Evolutionary conservation across 179 eudicot species (phyloP), one percentile per base, ranked within the genome.

Genomic region (Dionaea muscipula): DNA sequence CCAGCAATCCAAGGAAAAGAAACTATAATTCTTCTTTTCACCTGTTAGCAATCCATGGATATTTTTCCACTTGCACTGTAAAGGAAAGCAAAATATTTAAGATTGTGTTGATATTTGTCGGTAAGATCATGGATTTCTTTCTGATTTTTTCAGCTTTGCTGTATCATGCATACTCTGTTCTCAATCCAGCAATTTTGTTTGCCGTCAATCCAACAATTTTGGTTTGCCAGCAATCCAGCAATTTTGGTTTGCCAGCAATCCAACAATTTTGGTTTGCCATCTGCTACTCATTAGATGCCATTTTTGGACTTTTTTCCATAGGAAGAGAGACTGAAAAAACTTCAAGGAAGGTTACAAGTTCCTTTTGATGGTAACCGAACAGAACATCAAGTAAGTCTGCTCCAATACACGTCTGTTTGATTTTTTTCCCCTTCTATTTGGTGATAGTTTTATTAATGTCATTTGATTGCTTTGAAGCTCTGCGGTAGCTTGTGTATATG

Each of bases 241-340:
- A n/a, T n/a, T n/a, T n/a, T n/a, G n/a, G n/a, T n/a, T n/a, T n/a
- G n/a, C n/a, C n/a, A n/a, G n/a, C n/a, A n/a, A n/a, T n/a, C n/a
- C n/a, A n/a, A n/a, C n/a, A n/a, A n/a, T n/a, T n/a, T n/a, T n/a
- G n/a, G n/a, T n/a, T n/a, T n/a, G n/a, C n/a, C n/a, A n/a, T n/a
- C n/a, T n/a, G n/a, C 47, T 47, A 57, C 52, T 16, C 46, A 24
- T 16, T 22, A 33, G 50, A 54, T 60, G 56, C 40, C 36, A 14
- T 60, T 11, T 56, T 17, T 33, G 57, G 37, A 40, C 33, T 26
- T 57, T 26, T 45, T 52, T 7, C 52, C 26, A 15, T 64, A 88
- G 99, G 99, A 85, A 73, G 96, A 72, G 57, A 82, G 96, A 68
- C 89, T 93, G 39, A 71, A 68, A 72, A 63, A 64, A 62, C 89